Evolutionary conservation across 331 rosid species (phyloP).

Genomic region (Acacia pycnantha): DNA sequence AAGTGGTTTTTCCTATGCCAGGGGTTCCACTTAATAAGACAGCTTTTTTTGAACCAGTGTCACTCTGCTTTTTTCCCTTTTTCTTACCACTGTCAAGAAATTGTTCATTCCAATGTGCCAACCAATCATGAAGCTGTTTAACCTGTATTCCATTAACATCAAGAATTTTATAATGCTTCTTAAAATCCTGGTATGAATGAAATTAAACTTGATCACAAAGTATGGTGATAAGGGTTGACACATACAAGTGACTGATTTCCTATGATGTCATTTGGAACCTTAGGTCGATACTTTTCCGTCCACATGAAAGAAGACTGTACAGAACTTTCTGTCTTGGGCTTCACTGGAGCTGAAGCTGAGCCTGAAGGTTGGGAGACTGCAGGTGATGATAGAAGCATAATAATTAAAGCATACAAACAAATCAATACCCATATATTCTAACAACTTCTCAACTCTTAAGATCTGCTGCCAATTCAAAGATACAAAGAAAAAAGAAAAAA

Average conservation of each 20-base stretch:
- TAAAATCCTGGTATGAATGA: conserved; percentile 11
- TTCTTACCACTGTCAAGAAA: conserved; percentile 68
- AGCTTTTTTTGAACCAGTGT: conserved; percentile 67
- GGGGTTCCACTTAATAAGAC: conserved; percentile 90
- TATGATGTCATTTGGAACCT: conserved; percentile 62
- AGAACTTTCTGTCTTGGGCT: conserved; percentile 37
- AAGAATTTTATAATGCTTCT: conserved; percentile 16
- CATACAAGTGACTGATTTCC: conserved; percentile 92
- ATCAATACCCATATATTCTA: conserved; percentile 8
- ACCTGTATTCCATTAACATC: conserved; percentile 55
- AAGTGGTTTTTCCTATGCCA: conserved; percentile 95
- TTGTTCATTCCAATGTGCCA: conserved; percentile 75
- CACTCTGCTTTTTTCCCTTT: conserved; percentile 64
- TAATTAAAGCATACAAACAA: conserved; percentile 28
- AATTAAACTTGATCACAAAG: conserved; percentile 10
- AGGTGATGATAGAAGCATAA: conserved; percentile 34
- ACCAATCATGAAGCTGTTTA: conserved; percentile 85
- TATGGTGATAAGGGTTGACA: conserved; percentile 28
- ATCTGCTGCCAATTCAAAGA: conserved; percentile 21
- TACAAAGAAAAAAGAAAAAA: conserved; percentile 4
- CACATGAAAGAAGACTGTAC: conserved; percentile 52
- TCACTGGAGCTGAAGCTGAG: conserved; percentile 48
- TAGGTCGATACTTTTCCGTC: conserved; percentile 90
- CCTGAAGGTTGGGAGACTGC: conserved; percentile 45
- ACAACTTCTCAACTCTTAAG: conserved; percentile 15